Conservation (phyloP, 108 stramenopile species). For the Asterionellopsis glacialis region DNA sequence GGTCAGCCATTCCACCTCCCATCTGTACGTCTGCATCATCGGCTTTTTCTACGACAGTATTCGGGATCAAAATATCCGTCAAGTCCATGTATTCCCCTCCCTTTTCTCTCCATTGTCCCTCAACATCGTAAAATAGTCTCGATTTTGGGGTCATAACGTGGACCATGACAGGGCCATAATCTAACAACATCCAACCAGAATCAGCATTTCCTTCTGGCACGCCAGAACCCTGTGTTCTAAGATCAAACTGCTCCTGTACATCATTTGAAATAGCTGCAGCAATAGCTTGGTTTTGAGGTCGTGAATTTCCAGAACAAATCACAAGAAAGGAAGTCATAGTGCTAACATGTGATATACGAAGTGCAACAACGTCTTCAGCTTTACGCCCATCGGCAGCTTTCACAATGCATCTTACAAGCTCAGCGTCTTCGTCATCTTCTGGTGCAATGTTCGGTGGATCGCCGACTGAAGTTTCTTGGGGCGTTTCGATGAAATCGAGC, state of each 20-base stretch:
- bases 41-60: constrained; percentile 8
- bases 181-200: constrained; percentile 90
- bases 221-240: constrained; percentile 52
- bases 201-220: constrained; percentile 86
- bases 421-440: constrained; percentile 22
- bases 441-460: neutral
- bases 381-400: constrained; percentile 85
- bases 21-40: constrained; percentile 13
- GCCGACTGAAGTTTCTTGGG: neutral
- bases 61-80: constrained; percentile 44
- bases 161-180: constrained; percentile 89
- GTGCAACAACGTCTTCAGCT: constrained; percentile 79
- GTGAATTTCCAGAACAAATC: constrained; percentile 69
- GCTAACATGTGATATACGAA: constrained; percentile 65
- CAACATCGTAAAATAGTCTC: constrained; percentile 85
- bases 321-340: constrained; percentile 79
- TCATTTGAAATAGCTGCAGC: constrained; percentile 72
- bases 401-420: constrained; percentile 40
- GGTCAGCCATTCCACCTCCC: constrained; percentile 24
- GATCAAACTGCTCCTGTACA: constrained; percentile 53
- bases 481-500: neutral
- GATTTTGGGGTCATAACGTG: constrained; percentile 92
- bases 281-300: constrained; percentile 95
- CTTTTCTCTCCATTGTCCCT: constrained; percentile 75
- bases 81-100: constrained; percentile 70